Evolutionary conservation across 192 early-diverging fungal species (phyloP), one percentile per base, ranked within the genome.

Genomic region (Phycomyces nitens): DNA sequence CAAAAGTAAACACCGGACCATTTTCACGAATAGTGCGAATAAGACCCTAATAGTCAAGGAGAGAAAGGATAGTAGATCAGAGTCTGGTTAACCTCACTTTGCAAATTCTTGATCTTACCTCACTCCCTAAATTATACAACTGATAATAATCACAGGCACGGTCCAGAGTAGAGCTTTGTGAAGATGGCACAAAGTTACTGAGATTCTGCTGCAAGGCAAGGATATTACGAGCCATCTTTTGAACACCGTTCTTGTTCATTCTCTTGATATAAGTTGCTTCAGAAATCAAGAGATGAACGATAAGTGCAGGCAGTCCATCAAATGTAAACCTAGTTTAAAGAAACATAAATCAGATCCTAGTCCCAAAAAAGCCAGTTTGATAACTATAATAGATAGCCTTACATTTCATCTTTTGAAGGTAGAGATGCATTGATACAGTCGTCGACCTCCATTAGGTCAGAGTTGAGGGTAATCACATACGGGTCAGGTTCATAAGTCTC

Each of bases 181-280:
- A 75, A 47, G 78, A 63, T 5, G 83, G 76, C 11, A 79, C 71
- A 74, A 94, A 86, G 70, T 92, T 94, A 22, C 84, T 92, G 22
- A 96, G 70, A 68, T 93, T 92, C 66, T 96, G 94, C 53, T 95
- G 93, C 44, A 95, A 72, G 9, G 93, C 89, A 14, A 89, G 78
- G 7, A 95, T 86, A 60, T 95, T 95, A 60, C 90, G 86, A 5
- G 87, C 72, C 80, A 96, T 88, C 71, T 92, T 92, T 56, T 69
- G 73, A 9, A 82, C 86, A 50, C 92, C 94, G 12, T 82, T 81
- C 9, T 29, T 55, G 75, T 92, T 94, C 26, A 85, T 71, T 47
- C 84, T 75, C 61, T 82, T 86, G 54, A 93, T 82, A 57, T 89
- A 83, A 12, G 76, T 72, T 0, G 89, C 80, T 62, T 93, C 93